These are phyloP conservation scores for Bretziella fagacearum DNA, from an alignment of 2,329 filamentous ascomycete genomes.

Conservation along the genomic window DNA sequence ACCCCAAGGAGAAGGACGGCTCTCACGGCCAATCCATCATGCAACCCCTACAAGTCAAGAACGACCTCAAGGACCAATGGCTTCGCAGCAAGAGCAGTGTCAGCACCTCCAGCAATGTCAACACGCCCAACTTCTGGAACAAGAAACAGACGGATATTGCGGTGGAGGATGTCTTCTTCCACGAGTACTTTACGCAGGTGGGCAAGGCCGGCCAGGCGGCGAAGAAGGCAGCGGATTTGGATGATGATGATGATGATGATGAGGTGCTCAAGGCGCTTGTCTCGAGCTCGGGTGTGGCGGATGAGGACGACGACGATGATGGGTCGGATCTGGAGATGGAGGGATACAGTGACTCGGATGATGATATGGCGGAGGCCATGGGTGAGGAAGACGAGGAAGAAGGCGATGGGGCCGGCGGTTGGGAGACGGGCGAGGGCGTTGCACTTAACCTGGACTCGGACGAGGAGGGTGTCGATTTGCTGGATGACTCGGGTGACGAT, in stretches of 20 bases:
- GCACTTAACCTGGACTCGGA: conserved; percentile 14
- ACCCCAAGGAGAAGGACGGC: conserved; percentile 54
- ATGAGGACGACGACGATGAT: conserved; percentile 49
- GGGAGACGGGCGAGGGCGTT: conserved; percentile 21
- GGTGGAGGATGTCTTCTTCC: conserved; percentile 93
- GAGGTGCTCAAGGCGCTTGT: conserved; percentile 87
- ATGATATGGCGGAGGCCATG: conserved; percentile 31
- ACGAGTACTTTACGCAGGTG: conserved; percentile 76
- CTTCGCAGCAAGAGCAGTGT: conserved; percentile 34
- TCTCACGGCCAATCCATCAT: conserved; percentile 80
- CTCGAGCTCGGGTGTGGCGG: conserved; percentile 38
- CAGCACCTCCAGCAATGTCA: conserved; percentile 36
- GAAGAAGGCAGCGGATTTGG: conserved; percentile 30
- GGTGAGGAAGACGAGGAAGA: conserved; percentile 31
- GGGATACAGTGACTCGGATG: conserved; percentile 33
- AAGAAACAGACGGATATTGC: conserved; percentile 77
- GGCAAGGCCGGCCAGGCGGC: conserved; percentile 43
- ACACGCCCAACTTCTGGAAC: conserved; percentile 79
- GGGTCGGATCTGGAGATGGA: conserved; percentile 35
- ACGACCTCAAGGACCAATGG: conserved; percentile 38
- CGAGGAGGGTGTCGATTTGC: background rate
- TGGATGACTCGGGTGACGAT: conserved; percentile 18
- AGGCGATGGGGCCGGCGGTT: conserved; percentile 31
- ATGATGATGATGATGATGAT: conserved; percentile 34
- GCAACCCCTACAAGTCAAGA: conserved; percentile 57